Percentiles rank a stretch among this genome's conserved stretches.
Evolutionary conservation across 2,329 filamentous ascomycete genomes (phyloP).

Genomic region (Bipolaris bicolor): DNA sequence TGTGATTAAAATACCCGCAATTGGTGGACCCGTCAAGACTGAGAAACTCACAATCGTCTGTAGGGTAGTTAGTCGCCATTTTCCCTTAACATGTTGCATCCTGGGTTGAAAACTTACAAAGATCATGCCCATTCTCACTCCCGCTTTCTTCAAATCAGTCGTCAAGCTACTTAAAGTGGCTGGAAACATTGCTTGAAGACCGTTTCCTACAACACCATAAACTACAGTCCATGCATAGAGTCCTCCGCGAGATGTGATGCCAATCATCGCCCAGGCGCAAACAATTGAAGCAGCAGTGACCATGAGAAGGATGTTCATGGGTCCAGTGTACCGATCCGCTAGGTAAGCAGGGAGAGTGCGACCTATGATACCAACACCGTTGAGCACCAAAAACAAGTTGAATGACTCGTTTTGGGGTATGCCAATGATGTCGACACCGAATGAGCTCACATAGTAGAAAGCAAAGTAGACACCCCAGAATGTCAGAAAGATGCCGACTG

Average conservation of each 20-base stretch:
- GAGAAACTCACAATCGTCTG: conserved; percentile 32
- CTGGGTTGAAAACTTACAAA: conserved; percentile 14
- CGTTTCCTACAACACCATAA: conserved; percentile 58
- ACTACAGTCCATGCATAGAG: conserved; percentile 53
- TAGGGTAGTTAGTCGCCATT: neutral
- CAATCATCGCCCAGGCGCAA: conserved; percentile 53
- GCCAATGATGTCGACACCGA: conserved; percentile 59
- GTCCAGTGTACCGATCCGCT: conserved; percentile 50
- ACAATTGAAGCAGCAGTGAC: conserved; percentile 51
- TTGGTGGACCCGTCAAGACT: conserved; percentile 35
- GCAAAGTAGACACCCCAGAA: conserved; percentile 47
- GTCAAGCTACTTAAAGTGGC: conserved; percentile 54
- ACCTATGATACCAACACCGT: conserved; percentile 56
- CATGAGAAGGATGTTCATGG: conserved; percentile 48
- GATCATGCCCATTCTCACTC: conserved; percentile 56
- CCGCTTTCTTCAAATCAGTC: conserved; percentile 49
- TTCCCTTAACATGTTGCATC: neutral
- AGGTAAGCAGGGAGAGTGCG: conserved; percentile 57
- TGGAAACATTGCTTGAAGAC: conserved; percentile 53
- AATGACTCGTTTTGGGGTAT: conserved; percentile 40
- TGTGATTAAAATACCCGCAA: conserved; percentile 46
- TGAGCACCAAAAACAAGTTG: conserved; percentile 56
- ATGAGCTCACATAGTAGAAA: conserved; percentile 49
- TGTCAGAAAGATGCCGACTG: neutral
- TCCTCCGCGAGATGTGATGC: conserved; percentile 35